Evolutionary conservation across 306 rosid genomes (phyloP), one percentile per base, ranked within the genome.

Genomic region (Cercis canadensis): DNA sequence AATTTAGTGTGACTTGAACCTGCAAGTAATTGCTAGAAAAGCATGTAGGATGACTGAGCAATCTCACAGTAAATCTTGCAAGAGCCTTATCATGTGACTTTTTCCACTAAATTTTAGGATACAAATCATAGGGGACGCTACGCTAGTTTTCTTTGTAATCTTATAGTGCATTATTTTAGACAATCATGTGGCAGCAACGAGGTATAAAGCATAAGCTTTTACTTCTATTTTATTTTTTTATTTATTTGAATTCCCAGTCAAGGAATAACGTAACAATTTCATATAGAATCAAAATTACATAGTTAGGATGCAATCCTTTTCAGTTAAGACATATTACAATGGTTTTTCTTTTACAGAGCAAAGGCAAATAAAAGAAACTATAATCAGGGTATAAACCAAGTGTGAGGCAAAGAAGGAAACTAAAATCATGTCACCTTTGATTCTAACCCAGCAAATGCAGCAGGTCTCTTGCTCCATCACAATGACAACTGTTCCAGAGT

Each of bases 401-500:
- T 66, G 57, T 18, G 44, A 8, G 51, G 69, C 47, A 29, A 17
- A 44, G 66, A 45, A 74, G 63, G 59, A 65, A 72, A 43, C 51
- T 39, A 19, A 11, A 56, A 56, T 44, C 44, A 58, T 66, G 21
- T 73, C 40, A 94, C 98, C 96, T 87, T 94, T 66, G 84, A 84
- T 70, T 87, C 81, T 76, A 75, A 82, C 65, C 98, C 91, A 0
- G 92, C 95, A 47, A 94, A 78, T 65, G 49, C 51, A 66, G 98
- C 98, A 29, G 98, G 97, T 78, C 79, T 89, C 85, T 86, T 87
- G 78, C 95, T 90, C 98, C 98, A 94, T 90, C 94, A 89, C 69
- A 77, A 54, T 39, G 95, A 89, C 32, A 94, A 76, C 49, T 89
- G 92, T 76, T 94, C 95, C 39, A 94, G 74, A 55, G 95, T 80